phyloP scores from a whole-genome alignment of 2,329 filamentous ascomycete genomes.

The Madurella fahalii region DNA sequence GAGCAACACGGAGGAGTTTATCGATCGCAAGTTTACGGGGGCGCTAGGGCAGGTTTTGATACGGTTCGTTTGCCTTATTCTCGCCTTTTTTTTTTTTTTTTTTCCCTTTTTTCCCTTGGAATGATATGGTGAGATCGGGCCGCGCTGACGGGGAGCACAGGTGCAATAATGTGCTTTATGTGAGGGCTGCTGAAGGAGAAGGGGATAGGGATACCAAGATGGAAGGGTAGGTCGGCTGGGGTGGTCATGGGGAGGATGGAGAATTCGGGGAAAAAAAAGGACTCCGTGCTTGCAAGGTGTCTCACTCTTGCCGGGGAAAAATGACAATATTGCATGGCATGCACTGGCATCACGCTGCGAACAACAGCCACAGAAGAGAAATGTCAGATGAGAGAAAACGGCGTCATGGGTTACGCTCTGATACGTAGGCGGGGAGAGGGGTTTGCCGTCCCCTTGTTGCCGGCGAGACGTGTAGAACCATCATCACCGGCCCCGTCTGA shows the following conservation, averaged over 20 bases:
- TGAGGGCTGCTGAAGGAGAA: constrained; percentile 56
- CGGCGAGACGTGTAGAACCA: neutral
- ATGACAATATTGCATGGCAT: neutral
- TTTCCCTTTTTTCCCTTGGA: no score
- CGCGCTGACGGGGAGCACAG: constrained; percentile 12
- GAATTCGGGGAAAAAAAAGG: neutral
- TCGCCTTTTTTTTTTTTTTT: neutral
- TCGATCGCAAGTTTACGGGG: constrained; percentile 80
- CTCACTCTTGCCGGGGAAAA: neutral
- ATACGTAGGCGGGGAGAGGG: neutral
- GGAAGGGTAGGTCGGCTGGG: constrained; percentile 44
- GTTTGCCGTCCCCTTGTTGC: neutral
- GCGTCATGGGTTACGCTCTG: neutral
- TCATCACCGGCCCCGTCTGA: neutral
- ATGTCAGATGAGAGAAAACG: no score
- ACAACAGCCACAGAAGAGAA: no score
- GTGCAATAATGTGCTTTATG: constrained; percentile 92
- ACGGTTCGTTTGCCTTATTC: constrained; percentile 50
- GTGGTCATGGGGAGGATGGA: neutral
- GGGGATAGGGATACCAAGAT: constrained; percentile 56
- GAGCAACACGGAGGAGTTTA: constrained; percentile 84
- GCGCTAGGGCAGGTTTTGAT: constrained; percentile 88
- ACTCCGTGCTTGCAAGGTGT: neutral
- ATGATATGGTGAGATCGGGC: no score
- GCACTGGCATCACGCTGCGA: neutral